Base-by-base conservation (phyloP, 192 early-diverging fungal species). In the Rhizoclosmatium sp. region DNA sequence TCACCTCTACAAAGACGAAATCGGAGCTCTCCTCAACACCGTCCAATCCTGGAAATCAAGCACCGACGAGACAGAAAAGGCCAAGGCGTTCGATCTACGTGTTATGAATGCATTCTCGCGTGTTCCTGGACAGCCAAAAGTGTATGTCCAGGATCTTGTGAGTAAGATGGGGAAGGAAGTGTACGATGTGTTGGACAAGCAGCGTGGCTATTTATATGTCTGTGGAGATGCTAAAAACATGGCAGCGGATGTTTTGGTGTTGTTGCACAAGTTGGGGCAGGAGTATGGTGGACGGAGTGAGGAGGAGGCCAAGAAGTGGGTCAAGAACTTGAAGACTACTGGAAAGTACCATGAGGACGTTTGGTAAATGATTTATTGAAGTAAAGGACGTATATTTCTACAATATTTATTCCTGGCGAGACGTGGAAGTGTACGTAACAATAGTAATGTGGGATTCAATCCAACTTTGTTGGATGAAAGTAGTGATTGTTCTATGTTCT, bases 301-400 rank as follows among this genome's bases (percentile, higher is more conserved):
- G 2, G 91, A 92, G 66, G 84, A 84, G 67, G 95, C 94, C 0
- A 86, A 87, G 65, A 86, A 83, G 54, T 99, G 93, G 91, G 86
- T 98, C 47, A 96, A 96, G 71, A 91, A 95, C 72, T 85, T 99
- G 81, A 91, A 93, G 71, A 87, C 81, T 44, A 79, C 88, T 68
- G 92, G 93, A 39, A 92, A 94, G 45, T 99, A 97, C 80, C 93
- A 94, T 76, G 98, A 98, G 81, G 98, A 98, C 87, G 95, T 98
- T 16, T 98, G 97, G 97, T 81, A 41, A 14, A 31, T 72, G 31
- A 41, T 3, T 9, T 51, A 51, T n/a, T 59, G 45, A 31, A 31
- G 31, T 31, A 31, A 31, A 31, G 31, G 31, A 31, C 31, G 31
- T 31, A 31, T 31, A 31, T 31, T 31, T 31, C 31, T 31, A 31